Evolutionary conservation across 768 basidiomycete genomes (phyloP), one percentile per base, ranked within the genome.

Genomic region (Saitozyma sp.): DNA sequence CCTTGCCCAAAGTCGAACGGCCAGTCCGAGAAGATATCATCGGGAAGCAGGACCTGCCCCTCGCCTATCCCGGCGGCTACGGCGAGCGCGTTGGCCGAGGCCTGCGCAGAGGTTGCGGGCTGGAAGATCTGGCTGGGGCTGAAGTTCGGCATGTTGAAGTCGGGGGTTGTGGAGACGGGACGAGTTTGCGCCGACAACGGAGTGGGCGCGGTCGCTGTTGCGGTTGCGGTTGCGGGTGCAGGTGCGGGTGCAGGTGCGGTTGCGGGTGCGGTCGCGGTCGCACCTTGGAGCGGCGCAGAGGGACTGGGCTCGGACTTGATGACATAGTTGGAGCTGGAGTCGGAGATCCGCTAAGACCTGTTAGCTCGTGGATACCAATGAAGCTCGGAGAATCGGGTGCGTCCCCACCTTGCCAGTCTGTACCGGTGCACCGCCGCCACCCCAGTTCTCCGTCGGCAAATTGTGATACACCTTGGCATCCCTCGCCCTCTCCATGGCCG

Each of bases 21-120:
- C 73, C 73, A 74, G 46, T 71, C 71, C 9, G 61, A 42, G 43
- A 67, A 73, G 8, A 73, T 55, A 49, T 66, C 61, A 29, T 67
- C 66, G 10, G 65, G 68, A 16, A 70, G 45, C 39, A 65, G 62
- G 50, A 67, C 54, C 53, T 66, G 65, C 9, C 50, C 14, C 48
- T 52, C 14, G 39, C 19, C 6, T 39, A 29, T 29, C 29, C 29
- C 29, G 5, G 45, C 45, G 2, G 45, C 45, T 46, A 17, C 45
- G 11, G 45, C 29, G 29, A 29, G 29, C 29, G 29, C 29, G 29
- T 46, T 11, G 2, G 11, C 45, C 45, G 45, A 46, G n/a, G 13
- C 45, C n/a, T 46, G 45, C 11, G 45, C 45, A 46, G 45, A 46
- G 45, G 43, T 46, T 19, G 40, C 45, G 50, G 38, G 16, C 59